Evolutionary conservation across 805 yeast genomes (phyloP).

Genomic region (Metschnikowia corniflorae): DNA sequence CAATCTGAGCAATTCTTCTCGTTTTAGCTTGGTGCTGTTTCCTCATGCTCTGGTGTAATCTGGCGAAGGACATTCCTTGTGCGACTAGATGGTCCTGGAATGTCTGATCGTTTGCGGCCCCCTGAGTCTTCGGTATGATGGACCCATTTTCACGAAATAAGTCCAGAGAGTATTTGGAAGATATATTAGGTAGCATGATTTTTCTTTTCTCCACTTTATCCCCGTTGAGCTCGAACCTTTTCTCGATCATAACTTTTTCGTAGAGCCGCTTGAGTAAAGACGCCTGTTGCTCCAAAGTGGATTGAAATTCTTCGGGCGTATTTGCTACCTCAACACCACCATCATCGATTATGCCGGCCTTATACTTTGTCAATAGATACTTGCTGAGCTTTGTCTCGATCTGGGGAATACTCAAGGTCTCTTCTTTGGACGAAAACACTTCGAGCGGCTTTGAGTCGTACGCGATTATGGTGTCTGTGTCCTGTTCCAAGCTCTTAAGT

Average conservation of each 20-base stretch:
- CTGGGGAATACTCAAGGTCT: slow-evolving; percentile 30
- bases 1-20: slow-evolving; percentile 59
- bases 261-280: slow-evolving; percentile 45
- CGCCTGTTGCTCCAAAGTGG: slow-evolving; percentile 52
- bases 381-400: slow-evolving; percentile 24
- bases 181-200: slow-evolving; percentile 41
- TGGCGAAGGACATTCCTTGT: slow-evolving; percentile 72
- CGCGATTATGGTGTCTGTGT: slow-evolving; percentile 21
- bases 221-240: slow-evolving; percentile 39
- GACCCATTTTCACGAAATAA: slow-evolving; percentile 44
- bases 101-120: slow-evolving; percentile 40
- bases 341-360: slow-evolving; percentile 39
- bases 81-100: slow-evolving; percentile 70
- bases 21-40: slow-evolving; percentile 56
- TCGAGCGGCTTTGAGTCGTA: slow-evolving; percentile 10
- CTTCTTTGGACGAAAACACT: slow-evolving; percentile 18
- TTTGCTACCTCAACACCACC: slow-evolving; percentile 28
- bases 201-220: slow-evolving; percentile 49
- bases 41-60: slow-evolving; percentile 62
- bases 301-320: slow-evolving; percentile 54
- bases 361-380: slow-evolving; percentile 28
- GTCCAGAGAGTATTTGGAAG: slow-evolving; percentile 41
- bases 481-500: slow-evolving; percentile 15
- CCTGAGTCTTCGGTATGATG: slow-evolving; percentile 43
- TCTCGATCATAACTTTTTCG: slow-evolving; percentile 34